phyloP scores from a whole-genome alignment of 176 grass and related monocot species.

The Poa pratensis region DNA sequence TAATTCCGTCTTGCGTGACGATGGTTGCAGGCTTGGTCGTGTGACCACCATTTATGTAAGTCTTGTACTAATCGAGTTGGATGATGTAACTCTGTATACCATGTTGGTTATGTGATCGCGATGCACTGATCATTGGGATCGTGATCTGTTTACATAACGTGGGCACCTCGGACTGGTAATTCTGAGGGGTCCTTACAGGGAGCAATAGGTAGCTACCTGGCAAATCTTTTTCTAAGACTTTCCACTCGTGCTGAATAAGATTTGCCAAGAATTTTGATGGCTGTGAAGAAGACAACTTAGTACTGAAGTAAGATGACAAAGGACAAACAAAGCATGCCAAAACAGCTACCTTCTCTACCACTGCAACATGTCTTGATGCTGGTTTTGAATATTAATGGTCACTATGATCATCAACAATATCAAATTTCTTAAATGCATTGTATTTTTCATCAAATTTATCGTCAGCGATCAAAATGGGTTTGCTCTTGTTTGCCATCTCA shows the following conservation, averaged over 20 bases:
- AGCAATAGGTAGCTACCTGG: constrained; percentile 56
- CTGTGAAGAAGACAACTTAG: constrained; percentile 52
- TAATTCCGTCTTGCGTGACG: no score
- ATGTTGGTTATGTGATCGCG: no score
- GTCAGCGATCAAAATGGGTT: constrained; percentile 41
- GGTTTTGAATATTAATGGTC: constrained; percentile 72
- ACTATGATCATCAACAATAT: constrained; percentile 66
- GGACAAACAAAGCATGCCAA: constrained; percentile 6
- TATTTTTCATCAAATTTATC: constrained; percentile 73
- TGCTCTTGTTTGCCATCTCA: constrained; percentile 37
- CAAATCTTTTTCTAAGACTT: constrained; percentile 76
- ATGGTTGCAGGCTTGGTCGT: no score
- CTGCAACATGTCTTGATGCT: constrained; percentile 9
- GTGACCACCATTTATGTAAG: no score
- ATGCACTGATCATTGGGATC: no score
- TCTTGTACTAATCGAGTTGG: no score
- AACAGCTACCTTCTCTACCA: constrained; percentile 48
- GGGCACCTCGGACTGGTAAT: no score
- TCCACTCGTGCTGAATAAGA: constrained; percentile 83
- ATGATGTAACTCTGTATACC: no score
- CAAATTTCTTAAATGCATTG: constrained; percentile 74
- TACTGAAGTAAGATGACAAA: constrained; percentile 12
- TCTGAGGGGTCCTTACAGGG: neutral
- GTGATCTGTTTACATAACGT: no score
- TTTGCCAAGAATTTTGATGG: constrained; percentile 75